Evolutionary conservation across 257 asterid species (phyloP).

Genomic region (Perilla frutescens): DNA sequence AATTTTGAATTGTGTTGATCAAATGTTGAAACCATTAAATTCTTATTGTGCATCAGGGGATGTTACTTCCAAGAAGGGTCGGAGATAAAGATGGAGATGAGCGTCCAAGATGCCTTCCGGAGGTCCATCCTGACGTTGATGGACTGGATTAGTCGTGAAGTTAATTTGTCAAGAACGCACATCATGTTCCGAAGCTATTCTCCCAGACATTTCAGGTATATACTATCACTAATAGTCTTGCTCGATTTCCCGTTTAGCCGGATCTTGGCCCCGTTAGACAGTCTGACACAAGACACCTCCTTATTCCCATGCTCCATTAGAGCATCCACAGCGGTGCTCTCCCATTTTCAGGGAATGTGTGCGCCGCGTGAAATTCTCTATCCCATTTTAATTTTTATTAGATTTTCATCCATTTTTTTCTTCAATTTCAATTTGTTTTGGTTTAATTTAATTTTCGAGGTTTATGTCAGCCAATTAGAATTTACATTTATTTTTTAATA

Average conservation of each 20-base stretch:
- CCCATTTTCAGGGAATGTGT: no score
- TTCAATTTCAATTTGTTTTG: no score
- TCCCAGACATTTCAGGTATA: constrained; percentile 90
- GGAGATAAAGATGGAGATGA: constrained; percentile 68
- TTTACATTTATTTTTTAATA: no score
- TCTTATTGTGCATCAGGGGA: constrained; percentile 56
- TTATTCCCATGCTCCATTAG: no score
- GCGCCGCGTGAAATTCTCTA: no score
- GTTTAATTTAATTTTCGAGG: no score
- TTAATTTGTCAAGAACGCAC: constrained; percentile 65
- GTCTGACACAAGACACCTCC: no score
- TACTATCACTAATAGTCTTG: not conserved
- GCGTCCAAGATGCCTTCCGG: constrained; percentile 61
- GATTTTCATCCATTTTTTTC: no score
- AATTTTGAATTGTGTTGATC: not conserved
- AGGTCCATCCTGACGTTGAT: constrained; percentile 69
- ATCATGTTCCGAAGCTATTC: constrained; percentile 82
- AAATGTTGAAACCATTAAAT: not conserved
- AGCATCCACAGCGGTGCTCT: no score
- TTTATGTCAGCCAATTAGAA: no score
- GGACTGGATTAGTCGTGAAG: constrained; percentile 69
- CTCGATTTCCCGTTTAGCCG: not conserved
- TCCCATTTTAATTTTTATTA: no score
- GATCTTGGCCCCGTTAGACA: no score
- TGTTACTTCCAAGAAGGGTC: constrained; percentile 86